These are phyloP conservation scores for Hevea brasiliensis DNA, from an alignment of 345 rosid genomes.

Conservation along the genomic window DNA sequence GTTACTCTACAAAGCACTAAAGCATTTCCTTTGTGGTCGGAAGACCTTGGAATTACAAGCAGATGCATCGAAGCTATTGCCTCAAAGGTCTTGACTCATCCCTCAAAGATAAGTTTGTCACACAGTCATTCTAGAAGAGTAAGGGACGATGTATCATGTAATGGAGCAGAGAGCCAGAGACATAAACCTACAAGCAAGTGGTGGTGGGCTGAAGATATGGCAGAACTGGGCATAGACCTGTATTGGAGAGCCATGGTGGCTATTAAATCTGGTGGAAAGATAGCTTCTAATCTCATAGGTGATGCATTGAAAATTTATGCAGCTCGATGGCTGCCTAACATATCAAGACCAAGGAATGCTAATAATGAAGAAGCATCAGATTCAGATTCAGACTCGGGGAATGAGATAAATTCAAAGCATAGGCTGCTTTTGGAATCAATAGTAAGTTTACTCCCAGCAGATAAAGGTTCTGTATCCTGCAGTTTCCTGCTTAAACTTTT, in stretches of 20 bases:
- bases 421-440: constrained; percentile 81
- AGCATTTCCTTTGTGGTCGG: constrained; percentile 70
- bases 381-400: constrained; percentile 66
- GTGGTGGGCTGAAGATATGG: constrained; percentile 99
- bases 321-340: constrained; percentile 74
- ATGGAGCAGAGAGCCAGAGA: constrained; percentile 60
- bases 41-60: constrained; percentile 82
- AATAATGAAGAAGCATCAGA: constrained; percentile 44
- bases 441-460: constrained; percentile 79
- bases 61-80: constrained; percentile 85
- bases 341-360: constrained; percentile 45
- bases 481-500: constrained; percentile 81
- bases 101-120: constrained; percentile 75
- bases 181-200: constrained; percentile 48
- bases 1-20: constrained; percentile 81
- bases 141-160: constrained; percentile 67
- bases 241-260: constrained; percentile 93
- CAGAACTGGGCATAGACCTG: constrained; percentile 81
- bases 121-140: constrained; percentile 81
- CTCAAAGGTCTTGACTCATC: constrained; percentile 61
- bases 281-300: constrained; percentile 63
- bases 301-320: constrained; percentile 86
- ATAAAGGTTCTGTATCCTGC: constrained; percentile 76
- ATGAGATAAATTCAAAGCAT: constrained; percentile 55
- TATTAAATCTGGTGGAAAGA: constrained; percentile 74